phyloP scores from a whole-genome alignment of 345 rosid species.

The Brassica rapa region DNA sequence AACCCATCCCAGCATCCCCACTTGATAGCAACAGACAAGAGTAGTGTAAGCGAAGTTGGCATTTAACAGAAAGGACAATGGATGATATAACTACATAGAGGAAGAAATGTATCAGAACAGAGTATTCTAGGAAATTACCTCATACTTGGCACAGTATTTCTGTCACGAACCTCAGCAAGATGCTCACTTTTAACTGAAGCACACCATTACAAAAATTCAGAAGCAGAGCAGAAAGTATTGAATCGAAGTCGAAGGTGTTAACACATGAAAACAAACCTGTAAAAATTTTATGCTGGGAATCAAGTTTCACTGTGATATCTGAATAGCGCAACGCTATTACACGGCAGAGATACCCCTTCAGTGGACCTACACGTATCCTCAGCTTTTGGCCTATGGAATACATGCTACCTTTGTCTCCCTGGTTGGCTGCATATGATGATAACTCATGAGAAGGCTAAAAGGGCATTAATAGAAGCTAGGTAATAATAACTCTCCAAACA shows the following conservation, averaged over 20 bases:
- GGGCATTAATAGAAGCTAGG: slow-evolving; percentile 7
- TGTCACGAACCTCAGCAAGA: slow-evolving; percentile 84
- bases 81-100: slow-evolving; percentile 1
- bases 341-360: slow-evolving; percentile 92
- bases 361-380: slow-evolving; percentile 88
- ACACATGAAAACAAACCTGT: slow-evolving; percentile 54
- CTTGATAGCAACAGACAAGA: slow-evolving; percentile 45
- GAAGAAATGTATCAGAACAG: slow-evolving; percentile 4
- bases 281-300: slow-evolving; percentile 80
- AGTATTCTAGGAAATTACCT: slow-evolving; percentile 40
- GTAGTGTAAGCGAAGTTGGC: slow-evolving; percentile 32
- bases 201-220: slow-evolving; percentile 30
- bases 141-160: slow-evolving; percentile 49
- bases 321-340: slow-evolving; percentile 73
- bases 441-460: slow-evolving; percentile 30
- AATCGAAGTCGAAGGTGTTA: slow-evolving; percentile 21
- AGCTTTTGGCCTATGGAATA: slow-evolving; percentile 86
- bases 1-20: slow-evolving; percentile 58
- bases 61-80: slow-evolving; percentile 20
- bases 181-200: slow-evolving; percentile 82
- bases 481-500: slow-evolving; percentile 32
- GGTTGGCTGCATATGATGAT: slow-evolving; percentile 59
- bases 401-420: slow-evolving; percentile 64
- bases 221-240: neutral
- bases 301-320: slow-evolving; percentile 92